Evolutionary conservation across 805 yeast genomes (phyloP).

Genomic region (Hermanozyma aechmeae): DNA sequence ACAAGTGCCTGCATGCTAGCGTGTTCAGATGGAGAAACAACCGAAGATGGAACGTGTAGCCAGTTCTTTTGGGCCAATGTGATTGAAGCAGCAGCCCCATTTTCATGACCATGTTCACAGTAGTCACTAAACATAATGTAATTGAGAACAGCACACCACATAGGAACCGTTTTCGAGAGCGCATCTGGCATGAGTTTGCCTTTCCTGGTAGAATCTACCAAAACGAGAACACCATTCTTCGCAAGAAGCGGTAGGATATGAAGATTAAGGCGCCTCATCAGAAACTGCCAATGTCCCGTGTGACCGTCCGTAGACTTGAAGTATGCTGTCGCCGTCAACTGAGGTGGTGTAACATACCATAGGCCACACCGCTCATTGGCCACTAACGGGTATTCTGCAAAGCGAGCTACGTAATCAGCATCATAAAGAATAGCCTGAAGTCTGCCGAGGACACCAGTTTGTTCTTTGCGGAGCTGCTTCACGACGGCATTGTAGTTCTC

Average conservation of each 20-base stretch:
- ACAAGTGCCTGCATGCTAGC: conserved; percentile 38
- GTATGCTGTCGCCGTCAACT: conserved; percentile 43
- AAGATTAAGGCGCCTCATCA: conserved; percentile 62
- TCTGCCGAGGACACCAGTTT: too few relatives aligned
- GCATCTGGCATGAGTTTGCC: conserved; percentile 87
- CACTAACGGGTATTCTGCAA: conserved; percentile 43
- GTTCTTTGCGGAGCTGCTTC: too few relatives aligned
- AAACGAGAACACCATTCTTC: conserved; percentile 37
- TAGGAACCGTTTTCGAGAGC: conserved; percentile 76
- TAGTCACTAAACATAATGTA: conserved; percentile 38
- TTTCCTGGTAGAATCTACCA: conserved; percentile 79
- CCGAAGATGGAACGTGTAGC: conserved; percentile 40
- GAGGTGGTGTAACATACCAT: conserved; percentile 61
- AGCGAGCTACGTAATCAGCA: background rate
- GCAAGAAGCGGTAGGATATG: conserved; percentile 50
- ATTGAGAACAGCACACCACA: conserved; percentile 82
- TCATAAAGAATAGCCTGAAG: too few relatives aligned
- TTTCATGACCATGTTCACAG: too few relatives aligned
- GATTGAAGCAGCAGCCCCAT: too few relatives aligned
- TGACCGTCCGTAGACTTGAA: conserved; percentile 94
- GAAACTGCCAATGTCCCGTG: conserved; percentile 70
- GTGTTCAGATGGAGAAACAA: conserved; percentile 51
- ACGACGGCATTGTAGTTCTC: too few relatives aligned
- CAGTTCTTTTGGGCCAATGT: too few relatives aligned
- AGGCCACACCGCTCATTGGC: conserved; percentile 84